Evolutionary conservation across 2,329 filamentous ascomycete species (phyloP).

Genomic region (Aspergillus thermomutatus): DNA sequence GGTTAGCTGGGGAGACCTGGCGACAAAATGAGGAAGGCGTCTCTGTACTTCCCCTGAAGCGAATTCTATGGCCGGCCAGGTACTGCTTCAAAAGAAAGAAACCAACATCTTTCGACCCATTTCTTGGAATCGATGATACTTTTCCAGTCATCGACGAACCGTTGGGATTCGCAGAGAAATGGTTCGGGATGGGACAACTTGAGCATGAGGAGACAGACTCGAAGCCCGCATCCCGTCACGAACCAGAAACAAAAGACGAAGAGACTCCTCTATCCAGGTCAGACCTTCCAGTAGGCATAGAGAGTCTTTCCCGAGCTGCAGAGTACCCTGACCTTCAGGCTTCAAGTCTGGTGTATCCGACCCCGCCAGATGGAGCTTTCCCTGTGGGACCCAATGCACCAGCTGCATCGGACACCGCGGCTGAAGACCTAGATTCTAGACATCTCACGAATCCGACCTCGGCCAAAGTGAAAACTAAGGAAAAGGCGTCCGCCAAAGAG

Average conservation of each 20-base stretch:
- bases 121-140: conserved; percentile 16
- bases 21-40: conserved; percentile 25
- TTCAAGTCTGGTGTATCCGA: conserved; percentile 50
- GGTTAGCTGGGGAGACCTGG: conserved; percentile 32
- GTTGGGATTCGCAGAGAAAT: conserved; percentile 42
- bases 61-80: conserved; percentile 44
- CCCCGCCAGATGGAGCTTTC: conserved; percentile 49
- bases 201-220: conserved; percentile 16
- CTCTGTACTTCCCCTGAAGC: conserved; percentile 34
- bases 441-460: conserved; percentile 14
- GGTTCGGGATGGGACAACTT: conserved; percentile 30
- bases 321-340: conserved; percentile 40
- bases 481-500: conserved; percentile 9
- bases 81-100: conserved; percentile 40
- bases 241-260: conserved; percentile 22
- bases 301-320: conserved; percentile 38
- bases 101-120: conserved; percentile 12
- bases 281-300: conserved; percentile 28
- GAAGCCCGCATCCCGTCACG: conserved; percentile 15
- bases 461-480: conserved; percentile 11
- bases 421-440: conserved; percentile 26
- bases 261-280: conserved; percentile 21
- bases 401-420: conserved; percentile 28
- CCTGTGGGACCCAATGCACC: conserved; percentile 27
- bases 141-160: conserved; percentile 31